phyloP scores from a whole-genome alignment of 179 eudicot species.

The Pouteria campechiana region DNA sequence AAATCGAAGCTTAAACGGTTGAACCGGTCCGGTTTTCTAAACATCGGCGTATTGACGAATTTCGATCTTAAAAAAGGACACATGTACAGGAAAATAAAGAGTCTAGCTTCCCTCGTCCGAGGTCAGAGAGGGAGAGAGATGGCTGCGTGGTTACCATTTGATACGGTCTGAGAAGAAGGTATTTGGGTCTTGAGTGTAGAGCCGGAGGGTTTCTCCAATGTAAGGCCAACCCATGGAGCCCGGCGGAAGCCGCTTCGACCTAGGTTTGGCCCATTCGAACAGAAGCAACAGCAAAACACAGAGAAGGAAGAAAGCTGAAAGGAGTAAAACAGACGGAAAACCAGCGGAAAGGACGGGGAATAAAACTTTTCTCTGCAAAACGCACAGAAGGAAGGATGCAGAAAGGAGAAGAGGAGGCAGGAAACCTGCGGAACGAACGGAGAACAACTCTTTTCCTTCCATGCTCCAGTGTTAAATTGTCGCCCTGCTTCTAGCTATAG shows the following conservation, averaged over 20 bases:
- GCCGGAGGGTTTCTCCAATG: slow-evolving; percentile 77
- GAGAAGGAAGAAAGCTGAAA: not conserved
- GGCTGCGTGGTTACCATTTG: slow-evolving; percentile 26
- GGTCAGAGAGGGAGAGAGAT: too few relatives aligned
- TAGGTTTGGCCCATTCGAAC: slow-evolving; percentile 6
- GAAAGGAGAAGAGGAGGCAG: too few relatives aligned
- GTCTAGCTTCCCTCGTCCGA: too few relatives aligned
- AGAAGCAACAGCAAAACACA: not conserved
- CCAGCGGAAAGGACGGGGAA: not conserved
- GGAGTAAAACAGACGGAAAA: not conserved
- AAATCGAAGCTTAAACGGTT: too few relatives aligned
- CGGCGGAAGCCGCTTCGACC: slow-evolving; percentile 42
- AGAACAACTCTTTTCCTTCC: too few relatives aligned
- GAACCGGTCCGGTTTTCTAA: too few relatives aligned
- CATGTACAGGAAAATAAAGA: not conserved
- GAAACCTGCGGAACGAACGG: too few relatives aligned
- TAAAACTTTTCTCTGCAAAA: too few relatives aligned
- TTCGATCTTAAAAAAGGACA: not conserved
- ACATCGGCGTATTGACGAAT: not conserved
- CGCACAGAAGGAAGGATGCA: too few relatives aligned
- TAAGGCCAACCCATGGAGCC: slow-evolving; percentile 96
- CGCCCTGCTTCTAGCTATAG: too few relatives aligned
- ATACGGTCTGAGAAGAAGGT: slow-evolving; percentile 55
- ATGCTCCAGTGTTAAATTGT: too few relatives aligned
- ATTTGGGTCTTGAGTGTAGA: slow-evolving; percentile 73